A percentile compares a stretch with the other conserved stretches of the same genome.
These are phyloP conservation scores for Suillus variegatus DNA, from an alignment of 768 basidiomycete genomes.

Conservation along the genomic window DNA sequence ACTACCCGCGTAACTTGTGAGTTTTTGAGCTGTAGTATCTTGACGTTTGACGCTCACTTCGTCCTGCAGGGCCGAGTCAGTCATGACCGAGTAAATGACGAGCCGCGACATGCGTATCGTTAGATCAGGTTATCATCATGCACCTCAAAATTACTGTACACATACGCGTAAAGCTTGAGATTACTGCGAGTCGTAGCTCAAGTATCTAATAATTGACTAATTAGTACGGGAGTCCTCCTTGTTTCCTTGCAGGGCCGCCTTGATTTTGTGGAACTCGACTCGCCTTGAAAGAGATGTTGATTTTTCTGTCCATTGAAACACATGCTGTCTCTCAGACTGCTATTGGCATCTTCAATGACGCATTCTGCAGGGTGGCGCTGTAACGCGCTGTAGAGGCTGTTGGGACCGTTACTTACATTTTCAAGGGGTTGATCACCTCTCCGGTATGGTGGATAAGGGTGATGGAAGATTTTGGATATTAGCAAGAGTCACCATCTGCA, in stretches of 20 bases:
- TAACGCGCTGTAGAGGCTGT: background rate
- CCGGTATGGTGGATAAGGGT: background rate
- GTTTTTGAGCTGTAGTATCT: slow-evolving; percentile 30
- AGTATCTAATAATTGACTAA: too few species aligned
- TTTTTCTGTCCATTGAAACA: too few species aligned
- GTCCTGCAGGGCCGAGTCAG: slow-evolving; percentile 65
- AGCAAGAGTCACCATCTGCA: background rate
- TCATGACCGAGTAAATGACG: slow-evolving; percentile 62
- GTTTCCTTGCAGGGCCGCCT: too few species aligned
- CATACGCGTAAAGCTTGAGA: background rate
- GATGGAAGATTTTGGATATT: background rate
- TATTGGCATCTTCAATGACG: background rate
- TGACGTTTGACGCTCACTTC: slow-evolving; percentile 14
- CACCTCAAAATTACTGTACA: slow-evolving; percentile 19
- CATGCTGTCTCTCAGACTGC: background rate
- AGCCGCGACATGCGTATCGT: background rate
- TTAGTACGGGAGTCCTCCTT: too few species aligned
- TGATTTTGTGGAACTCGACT: too few species aligned
- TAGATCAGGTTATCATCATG: slow-evolving; percentile 6
- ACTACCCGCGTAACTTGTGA: slow-evolving; percentile 95
- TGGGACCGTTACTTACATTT: too few species aligned
- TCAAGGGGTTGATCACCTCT: too few species aligned
- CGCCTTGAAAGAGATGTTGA: too few species aligned
- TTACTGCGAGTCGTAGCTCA: too few species aligned
- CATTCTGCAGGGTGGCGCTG: background rate